Evolutionary conservation across 148 eudicot species (phyloP), one percentile per base, ranked within the genome.

Genomic region (Nepenthes gracilis): DNA sequence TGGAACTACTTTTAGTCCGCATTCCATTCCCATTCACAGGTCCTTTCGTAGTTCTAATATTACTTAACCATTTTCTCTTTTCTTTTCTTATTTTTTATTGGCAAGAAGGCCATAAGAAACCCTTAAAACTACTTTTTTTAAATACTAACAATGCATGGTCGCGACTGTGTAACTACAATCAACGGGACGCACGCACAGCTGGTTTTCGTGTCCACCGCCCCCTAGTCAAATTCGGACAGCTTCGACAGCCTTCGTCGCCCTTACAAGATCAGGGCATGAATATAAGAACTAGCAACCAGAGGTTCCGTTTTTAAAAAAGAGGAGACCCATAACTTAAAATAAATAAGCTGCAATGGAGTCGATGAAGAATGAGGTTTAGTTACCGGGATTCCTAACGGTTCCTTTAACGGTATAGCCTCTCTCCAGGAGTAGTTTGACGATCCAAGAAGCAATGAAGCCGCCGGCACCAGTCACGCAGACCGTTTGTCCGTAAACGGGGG

Each of bases 391-490:
- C 70, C 97, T 67, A 54, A 79, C 83, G 2, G 97, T 92, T 47
- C 97, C 97, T 57, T 85, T 78, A 43, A 92, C 96, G 5, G 71
- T 72, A 59, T 92, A 92, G 13, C 96, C 96, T 64, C 65, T 83
- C 33, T 88, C 76, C 10, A 92, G 77, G 59, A 92, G 94, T 5
- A 79, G 67, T 66, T 92, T 92, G 10, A 92, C 96, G 2, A 92
- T 58, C 97, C 97, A 92, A 1, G 97, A 92, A 35, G 90, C 97
- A 9, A 92, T 83, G 81, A 80, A 92, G 0, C 97, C 97, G 3
- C 93, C 96, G 57, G 97, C 97, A 35, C 97, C 97, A 60, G 97
- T 92, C 47, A 92, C 96, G 54, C 97, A 91, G 1, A 88, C 81
- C 36, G 77, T 73, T 54, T 71, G 73, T 50, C 79, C 88, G 11